phyloP scores from a whole-genome alignment of 345 rosid species.

The Camelina hispida region DNA sequence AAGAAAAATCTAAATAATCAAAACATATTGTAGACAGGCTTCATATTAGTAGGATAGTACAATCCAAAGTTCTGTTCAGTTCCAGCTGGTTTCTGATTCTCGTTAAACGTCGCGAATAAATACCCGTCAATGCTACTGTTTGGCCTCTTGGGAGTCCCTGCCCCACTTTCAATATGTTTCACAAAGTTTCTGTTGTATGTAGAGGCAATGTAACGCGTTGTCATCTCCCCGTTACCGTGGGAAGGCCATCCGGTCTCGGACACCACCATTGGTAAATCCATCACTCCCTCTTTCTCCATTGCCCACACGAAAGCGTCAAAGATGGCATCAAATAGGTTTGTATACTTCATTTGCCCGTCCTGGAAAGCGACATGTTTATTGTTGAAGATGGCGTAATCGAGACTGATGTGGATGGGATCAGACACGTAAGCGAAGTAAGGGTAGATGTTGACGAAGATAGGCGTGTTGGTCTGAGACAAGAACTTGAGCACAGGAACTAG shows the following conservation, averaged over 20 bases:
- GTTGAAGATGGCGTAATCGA: constrained; percentile 41
- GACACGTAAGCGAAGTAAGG: constrained; percentile 54
- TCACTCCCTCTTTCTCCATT: constrained; percentile 37
- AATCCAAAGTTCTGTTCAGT: constrained; percentile 37
- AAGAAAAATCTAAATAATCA: neutral
- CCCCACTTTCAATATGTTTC: neutral
- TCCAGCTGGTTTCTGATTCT: constrained; percentile 33
- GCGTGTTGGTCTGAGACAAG: constrained; percentile 20
- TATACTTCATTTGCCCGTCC: constrained; percentile 44
- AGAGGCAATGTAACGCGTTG: constrained; percentile 31
- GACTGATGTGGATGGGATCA: constrained; percentile 21
- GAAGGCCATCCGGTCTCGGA: constrained; percentile 58
- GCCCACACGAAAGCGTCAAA: constrained; percentile 46
- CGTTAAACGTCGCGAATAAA: constrained; percentile 38
- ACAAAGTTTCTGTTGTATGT: constrained; percentile 37
- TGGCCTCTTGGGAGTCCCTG: constrained; percentile 51
- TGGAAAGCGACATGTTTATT: constrained; percentile 15
- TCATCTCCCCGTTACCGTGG: constrained; percentile 35
- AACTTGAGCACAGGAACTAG: constrained; percentile 36
- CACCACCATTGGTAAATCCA: constrained; percentile 33
- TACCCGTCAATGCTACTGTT: constrained; percentile 7
- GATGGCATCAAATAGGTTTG: constrained; percentile 50
- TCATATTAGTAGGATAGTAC: constrained; percentile 29
- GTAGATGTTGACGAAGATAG: constrained; percentile 48
- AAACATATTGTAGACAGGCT: constrained; percentile 39